Conservation (phyloP, 2,329 filamentous ascomycete species). For the Colletotrichum tofieldiae region DNA sequence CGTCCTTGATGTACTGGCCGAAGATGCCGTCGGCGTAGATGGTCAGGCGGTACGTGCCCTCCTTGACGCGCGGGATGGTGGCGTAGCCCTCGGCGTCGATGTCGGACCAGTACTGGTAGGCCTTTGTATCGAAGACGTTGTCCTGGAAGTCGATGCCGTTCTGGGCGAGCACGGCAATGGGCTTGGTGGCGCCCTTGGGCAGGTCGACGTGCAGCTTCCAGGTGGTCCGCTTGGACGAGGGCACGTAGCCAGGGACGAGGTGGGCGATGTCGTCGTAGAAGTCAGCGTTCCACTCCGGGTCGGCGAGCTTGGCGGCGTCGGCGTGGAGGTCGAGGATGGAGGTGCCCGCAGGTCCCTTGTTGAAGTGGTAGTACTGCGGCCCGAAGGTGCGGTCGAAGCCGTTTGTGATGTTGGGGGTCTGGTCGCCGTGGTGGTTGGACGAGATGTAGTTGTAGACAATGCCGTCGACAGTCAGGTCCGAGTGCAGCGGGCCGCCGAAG, state of each 20-base stretch:
- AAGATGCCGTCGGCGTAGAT: slow-evolving; percentile 76
- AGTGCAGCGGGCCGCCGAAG: slow-evolving; percentile 71
- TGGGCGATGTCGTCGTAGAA: slow-evolving; percentile 77
- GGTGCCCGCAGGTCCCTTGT: slow-evolving; percentile 64
- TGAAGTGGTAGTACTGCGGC: slow-evolving; percentile 74
- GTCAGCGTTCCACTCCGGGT: slow-evolving; percentile 68
- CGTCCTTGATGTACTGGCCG: slow-evolving; percentile 71
- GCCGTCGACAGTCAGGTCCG: slow-evolving; percentile 72
- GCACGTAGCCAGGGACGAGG: slow-evolving; percentile 72
- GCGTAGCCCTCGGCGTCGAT: slow-evolving; percentile 61
- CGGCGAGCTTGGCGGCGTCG: slow-evolving; percentile 68
- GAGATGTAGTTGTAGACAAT: slow-evolving; percentile 75
- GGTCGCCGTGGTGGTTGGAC: slow-evolving; percentile 73
- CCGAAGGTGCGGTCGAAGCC: slow-evolving; percentile 76
- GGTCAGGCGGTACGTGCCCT: slow-evolving; percentile 74
- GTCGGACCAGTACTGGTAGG: slow-evolving; percentile 72
- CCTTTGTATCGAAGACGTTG: slow-evolving; percentile 63
- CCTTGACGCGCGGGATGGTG: slow-evolving; percentile 65
- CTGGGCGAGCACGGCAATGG: slow-evolving; percentile 66
- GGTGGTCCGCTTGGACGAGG: slow-evolving; percentile 65
- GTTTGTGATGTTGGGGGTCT: slow-evolving; percentile 72
- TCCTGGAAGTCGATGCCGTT: slow-evolving; percentile 71
- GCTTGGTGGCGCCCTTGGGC: slow-evolving; percentile 64
- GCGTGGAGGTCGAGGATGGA: slow-evolving; percentile 63
- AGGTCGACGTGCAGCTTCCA: slow-evolving; percentile 67